A percentile compares a stretch with the other conserved stretches of the same genome.
phyloP scores from a whole-genome alignment of 805 yeast genomes.

The Millerozyma acaciae region DNA sequence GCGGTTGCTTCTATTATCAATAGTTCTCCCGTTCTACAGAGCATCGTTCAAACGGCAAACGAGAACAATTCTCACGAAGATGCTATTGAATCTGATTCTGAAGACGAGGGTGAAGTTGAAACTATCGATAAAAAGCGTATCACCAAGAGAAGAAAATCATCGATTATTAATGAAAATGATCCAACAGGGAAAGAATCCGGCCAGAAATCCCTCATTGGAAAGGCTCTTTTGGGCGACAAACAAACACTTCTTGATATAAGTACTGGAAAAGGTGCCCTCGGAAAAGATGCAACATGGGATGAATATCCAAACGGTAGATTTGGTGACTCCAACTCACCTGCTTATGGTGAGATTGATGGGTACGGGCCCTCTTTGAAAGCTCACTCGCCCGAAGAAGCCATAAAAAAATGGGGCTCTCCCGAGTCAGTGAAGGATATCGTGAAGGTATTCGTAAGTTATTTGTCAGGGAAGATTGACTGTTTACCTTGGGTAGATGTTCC shows the following conservation, averaged over 20 bases:
- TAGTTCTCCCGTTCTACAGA: constrained; percentile 47
- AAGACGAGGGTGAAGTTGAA: constrained; percentile 27
- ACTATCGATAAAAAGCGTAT: constrained; percentile 15
- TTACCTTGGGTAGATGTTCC: constrained; percentile 93
- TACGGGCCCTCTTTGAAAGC: constrained; percentile 90
- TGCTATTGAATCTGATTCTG: constrained; percentile 40
- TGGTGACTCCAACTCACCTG: constrained; percentile 93
- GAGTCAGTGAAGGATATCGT: constrained; percentile 55
- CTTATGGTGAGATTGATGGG: constrained; percentile 97
- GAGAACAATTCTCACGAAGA: constrained; percentile 23
- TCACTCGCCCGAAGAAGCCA: constrained; percentile 56
- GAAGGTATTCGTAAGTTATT: constrained; percentile 63
- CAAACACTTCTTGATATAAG: constrained; percentile 71
- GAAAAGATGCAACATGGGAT: constrained; percentile 94
- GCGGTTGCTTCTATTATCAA: constrained; percentile 83
- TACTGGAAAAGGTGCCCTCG: constrained; percentile 77
- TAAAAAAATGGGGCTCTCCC: constrained; percentile 80
- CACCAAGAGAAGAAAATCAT: constrained; percentile 30
- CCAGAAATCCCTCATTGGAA: constrained; percentile 19
- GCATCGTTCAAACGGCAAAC: constrained; percentile 38
- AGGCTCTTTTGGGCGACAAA: constrained; percentile 31
- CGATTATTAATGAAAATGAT: constrained; percentile 41
- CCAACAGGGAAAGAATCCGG: constrained; percentile 19
- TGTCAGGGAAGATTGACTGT: constrained; percentile 69
- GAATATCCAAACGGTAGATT: constrained; percentile 95